These are phyloP conservation scores for Leishmania lainsoni DNA, from an alignment of 208 protist species.

Conservation along the genomic window DNA sequence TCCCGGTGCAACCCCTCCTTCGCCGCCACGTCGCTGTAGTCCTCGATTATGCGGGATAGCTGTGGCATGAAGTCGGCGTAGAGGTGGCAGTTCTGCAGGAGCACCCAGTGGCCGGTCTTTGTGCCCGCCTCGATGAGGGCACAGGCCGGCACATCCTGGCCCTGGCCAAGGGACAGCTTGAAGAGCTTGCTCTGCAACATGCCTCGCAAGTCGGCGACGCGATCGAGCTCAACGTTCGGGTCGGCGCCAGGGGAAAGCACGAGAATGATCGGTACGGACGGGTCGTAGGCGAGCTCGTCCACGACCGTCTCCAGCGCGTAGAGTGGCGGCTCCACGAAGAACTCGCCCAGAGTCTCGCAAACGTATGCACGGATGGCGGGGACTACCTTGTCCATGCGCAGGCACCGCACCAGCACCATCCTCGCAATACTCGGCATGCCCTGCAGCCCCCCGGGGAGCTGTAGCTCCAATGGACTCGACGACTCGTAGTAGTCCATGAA, in stretches of 20 bases:
- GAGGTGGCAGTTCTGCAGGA: slow-evolving; percentile 97
- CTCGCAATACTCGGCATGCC: slow-evolving; percentile 81
- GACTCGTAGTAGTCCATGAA: slow-evolving; percentile 88
- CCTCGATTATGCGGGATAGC: slow-evolving; percentile 93
- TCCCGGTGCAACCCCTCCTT: slow-evolving; percentile 93
- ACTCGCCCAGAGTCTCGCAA: slow-evolving; percentile 65
- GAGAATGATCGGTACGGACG: slow-evolving; percentile 96
- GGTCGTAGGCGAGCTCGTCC: slow-evolving; percentile 85
- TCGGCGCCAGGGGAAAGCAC: slow-evolving; percentile 98
- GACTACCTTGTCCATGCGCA: slow-evolving; percentile 96
- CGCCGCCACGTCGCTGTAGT: slow-evolving; percentile 85
- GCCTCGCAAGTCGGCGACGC: slow-evolving; percentile 93
- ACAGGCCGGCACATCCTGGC: slow-evolving; percentile 92
- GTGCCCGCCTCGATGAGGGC: slow-evolving; percentile 91
- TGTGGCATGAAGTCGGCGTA: slow-evolving; percentile 95
- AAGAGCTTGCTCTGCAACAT: slow-evolving; percentile 82
- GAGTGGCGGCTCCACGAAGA: slow-evolving; percentile 93
- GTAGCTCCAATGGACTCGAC: slow-evolving; percentile 72
- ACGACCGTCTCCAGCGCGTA: slow-evolving; percentile 94
- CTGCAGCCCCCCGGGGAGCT: slow-evolving; percentile 65
- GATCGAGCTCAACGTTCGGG: slow-evolving; percentile 93
- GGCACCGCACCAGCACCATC: slow-evolving; percentile 92
- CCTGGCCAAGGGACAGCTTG: slow-evolving; percentile 96
- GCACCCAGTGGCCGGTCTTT: slow-evolving; percentile 92
- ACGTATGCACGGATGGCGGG: slow-evolving; percentile 95